Base-by-base conservation (phyloP, 371 early-diverging fungal genomes). In the Dichotomocladium elegans region DNA sequence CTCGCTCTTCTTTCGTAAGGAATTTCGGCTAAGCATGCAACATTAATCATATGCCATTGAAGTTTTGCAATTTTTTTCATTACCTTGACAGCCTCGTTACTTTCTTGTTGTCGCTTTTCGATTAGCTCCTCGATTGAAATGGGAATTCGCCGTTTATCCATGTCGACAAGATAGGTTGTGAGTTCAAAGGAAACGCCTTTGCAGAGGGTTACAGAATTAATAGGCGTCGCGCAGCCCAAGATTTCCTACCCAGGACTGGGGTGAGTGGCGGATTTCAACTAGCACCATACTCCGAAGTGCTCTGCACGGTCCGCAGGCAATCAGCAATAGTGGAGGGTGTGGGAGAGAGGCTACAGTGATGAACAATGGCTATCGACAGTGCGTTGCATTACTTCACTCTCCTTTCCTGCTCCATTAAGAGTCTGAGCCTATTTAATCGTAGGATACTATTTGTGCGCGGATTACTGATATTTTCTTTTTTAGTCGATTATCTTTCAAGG, bases 1-100 rank as follows among this genome's bases (percentile, higher is more conserved):
- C 90, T n/a, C 97, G 82, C 61, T 97, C 90, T 63, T 89, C 93
- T 64, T 96, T 96, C 11, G 91, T 89, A 52, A 97, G 59, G 50
- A 96, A 97, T 56, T 86, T 89, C 1, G 93, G 92, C 83, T 86
- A 78, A 31, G 26, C 12, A 41, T 21, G 28, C 25, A 45, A 12
- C 21, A 3, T 4, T 46, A 34, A 49, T 25, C 5, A 58, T n/a
- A 41, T 21, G 30, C 24, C 21, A 17, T 17, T 24, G 22, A 27
- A 17, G 4, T 19, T 31, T n/a, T n/a, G n/a, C n/a, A n/a, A 28
- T 25, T 11, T 30, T 41, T 40, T 37, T 15, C 9, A 1, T 30
- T 33, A 82, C 86, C 64, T 82, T 85, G 25, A 75, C 79, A 22
- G 72, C 68, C 29, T 57, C 64, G 31, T 60, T 60, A 29, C 68